A percentile compares a stretch with the other conserved stretches of the same genome.
These are phyloP conservation scores for Vitis hybrid DNA, from an alignment of 177 flowering plant genomes.

Conservation along the genomic window DNA sequence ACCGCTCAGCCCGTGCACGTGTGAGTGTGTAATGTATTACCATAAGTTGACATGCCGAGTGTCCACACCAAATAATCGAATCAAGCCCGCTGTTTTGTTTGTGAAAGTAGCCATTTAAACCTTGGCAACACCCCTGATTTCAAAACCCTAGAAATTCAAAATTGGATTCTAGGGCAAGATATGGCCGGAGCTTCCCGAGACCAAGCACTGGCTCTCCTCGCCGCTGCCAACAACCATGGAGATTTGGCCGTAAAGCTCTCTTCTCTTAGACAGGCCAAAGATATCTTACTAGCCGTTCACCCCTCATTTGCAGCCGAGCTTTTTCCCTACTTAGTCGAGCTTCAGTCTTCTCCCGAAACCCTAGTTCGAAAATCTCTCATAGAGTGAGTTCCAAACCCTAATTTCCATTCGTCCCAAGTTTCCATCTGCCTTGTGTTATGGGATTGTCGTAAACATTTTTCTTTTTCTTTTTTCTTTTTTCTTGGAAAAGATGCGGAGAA, in stretches of 20 bases:
- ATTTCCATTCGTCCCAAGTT: not conserved
- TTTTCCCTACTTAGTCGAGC: conserved; percentile 63
- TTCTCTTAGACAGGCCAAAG: conserved; percentile 66
- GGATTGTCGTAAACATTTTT: not conserved
- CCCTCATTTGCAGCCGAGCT: conserved; percentile 65
- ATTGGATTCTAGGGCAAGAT: conserved; percentile 2
- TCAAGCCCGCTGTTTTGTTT: too few species aligned
- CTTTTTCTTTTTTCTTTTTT: not conserved
- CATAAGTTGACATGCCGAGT: too few species aligned
- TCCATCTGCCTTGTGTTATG: not conserved
- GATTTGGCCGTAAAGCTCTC: conserved; percentile 87
- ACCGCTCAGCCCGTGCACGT: too few species aligned
- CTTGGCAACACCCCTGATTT: too few species aligned
- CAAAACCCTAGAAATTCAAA: too few species aligned
- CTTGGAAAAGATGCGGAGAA: too few species aligned
- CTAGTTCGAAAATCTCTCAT: conserved; percentile 61
- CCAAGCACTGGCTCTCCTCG: conserved; percentile 69
- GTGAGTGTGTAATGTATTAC: too few species aligned
- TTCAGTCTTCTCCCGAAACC: conserved; percentile 64
- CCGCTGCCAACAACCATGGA: conserved; percentile 78
- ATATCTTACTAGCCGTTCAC: conserved; percentile 49
- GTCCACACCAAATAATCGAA: too few species aligned
- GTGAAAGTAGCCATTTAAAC: too few species aligned
- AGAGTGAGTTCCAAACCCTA: conserved; percentile 54
- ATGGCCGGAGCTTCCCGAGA: conserved; percentile 49